Evolutionary conservation across 2,329 filamentous ascomycete species (phyloP).

Genomic region (Tolypocladium cylindrosporum): DNA sequence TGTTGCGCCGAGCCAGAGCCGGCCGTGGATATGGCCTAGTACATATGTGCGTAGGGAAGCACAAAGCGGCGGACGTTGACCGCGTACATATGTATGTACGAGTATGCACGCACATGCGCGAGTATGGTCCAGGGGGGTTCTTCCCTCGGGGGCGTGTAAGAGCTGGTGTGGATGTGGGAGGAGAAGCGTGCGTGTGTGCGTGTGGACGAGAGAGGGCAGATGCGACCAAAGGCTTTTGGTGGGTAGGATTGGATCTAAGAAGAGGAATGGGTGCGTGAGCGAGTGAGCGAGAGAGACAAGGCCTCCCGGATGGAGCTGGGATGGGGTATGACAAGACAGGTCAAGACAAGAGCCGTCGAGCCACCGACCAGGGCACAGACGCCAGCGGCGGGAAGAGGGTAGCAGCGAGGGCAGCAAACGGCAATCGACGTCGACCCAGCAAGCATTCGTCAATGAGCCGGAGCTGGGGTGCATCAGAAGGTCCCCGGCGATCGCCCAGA

Average conservation of each 20-base stretch:
- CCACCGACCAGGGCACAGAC: background rate
- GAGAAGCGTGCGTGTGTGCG: background rate
- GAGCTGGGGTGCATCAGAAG: conserved; percentile 4
- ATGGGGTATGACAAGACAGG: background rate
- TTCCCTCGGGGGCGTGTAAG: background rate
- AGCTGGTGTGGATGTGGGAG: background rate
- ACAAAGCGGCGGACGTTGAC: conserved; percentile 1
- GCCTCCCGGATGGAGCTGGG: background rate
- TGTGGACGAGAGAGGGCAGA: background rate
- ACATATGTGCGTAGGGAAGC: conserved; percentile 1
- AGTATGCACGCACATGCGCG: conserved; percentile 3
- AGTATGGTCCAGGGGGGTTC: conserved; percentile 1
- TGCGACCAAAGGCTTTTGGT: background rate
- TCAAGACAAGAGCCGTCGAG: background rate
- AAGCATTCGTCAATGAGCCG: conserved; percentile 3
- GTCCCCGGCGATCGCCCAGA: conserved; percentile 2
- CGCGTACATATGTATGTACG: conserved; percentile 2
- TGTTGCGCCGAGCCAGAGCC: background rate
- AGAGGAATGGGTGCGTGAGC: background rate
- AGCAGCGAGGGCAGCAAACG: background rate
- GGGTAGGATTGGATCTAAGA: conserved; percentile 9
- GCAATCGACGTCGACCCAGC: background rate
- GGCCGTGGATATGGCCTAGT: conserved; percentile 2
- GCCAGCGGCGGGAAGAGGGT: background rate
- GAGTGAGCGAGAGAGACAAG: background rate